These are phyloP conservation scores for Physcia stellaris DNA, from an alignment of 495 filamentous ascomycete species.

Conservation along the genomic window DNA sequence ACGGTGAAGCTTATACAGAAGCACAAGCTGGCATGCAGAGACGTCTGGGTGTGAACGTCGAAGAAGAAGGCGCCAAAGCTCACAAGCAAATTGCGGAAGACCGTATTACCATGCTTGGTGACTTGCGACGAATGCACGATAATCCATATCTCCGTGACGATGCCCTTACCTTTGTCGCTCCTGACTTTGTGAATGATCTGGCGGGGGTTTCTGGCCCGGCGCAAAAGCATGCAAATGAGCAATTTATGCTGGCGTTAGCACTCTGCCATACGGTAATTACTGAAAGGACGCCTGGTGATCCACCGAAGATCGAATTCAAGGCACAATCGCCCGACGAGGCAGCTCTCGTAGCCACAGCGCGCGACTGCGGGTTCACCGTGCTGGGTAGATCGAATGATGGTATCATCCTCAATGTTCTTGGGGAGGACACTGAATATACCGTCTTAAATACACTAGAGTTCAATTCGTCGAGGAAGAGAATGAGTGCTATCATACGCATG, in stretches of 20 bases:
- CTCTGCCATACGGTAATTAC: slow-evolving; percentile 95
- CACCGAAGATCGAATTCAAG: slow-evolving; percentile 85
- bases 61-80: slow-evolving; percentile 58
- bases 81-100: slow-evolving; percentile 68
- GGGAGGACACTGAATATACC: slow-evolving; percentile 67
- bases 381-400: slow-evolving; percentile 66
- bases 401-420: slow-evolving; percentile 75
- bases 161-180: slow-evolving; percentile 80
- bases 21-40: slow-evolving; percentile 92
- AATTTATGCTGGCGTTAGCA: slow-evolving; percentile 91
- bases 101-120: slow-evolving; percentile 53
- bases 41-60: slow-evolving; percentile 73
- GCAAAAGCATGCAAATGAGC: slow-evolving; percentile 62
- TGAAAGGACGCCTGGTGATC: slow-evolving; percentile 75
- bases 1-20: slow-evolving; percentile 96
- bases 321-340: slow-evolving; percentile 97
- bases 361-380: slow-evolving; percentile 93
- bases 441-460: slow-evolving; percentile 96
- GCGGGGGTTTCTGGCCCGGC: slow-evolving; percentile 59
- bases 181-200: slow-evolving; percentile 74
- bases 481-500: slow-evolving; percentile 97
- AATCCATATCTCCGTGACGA: slow-evolving; percentile 90
- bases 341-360: slow-evolving; percentile 82
- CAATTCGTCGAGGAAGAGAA: slow-evolving; percentile 91
- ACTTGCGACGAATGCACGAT: slow-evolving; percentile 61